These are phyloP conservation scores for Metschnikowia amazonensis DNA, from an alignment of 805 yeast species.

Conservation along the genomic window DNA sequence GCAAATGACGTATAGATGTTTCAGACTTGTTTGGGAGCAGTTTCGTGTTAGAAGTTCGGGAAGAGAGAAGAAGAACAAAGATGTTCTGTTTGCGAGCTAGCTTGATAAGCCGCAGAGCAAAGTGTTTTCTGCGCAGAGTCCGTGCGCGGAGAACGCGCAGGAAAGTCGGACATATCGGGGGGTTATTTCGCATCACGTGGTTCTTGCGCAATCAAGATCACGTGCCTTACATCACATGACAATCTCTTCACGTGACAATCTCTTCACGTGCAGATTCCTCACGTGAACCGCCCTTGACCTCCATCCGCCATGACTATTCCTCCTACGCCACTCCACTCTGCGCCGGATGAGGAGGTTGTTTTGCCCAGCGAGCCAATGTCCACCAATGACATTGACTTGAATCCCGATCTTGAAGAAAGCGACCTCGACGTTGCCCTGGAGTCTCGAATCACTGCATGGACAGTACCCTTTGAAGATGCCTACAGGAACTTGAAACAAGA, in stretches of 20 bases:
- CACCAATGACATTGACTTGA: slow-evolving; percentile 29
- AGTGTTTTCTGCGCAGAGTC: slow-evolving; percentile 2
- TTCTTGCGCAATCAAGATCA: no score
- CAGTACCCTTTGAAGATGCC: slow-evolving; percentile 27
- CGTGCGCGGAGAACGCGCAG: slow-evolving; percentile 2
- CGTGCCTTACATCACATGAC: no score
- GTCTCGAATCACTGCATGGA: slow-evolving; percentile 13
- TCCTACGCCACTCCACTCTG: slow-evolving; percentile 35
- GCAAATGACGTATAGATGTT: not conserved
- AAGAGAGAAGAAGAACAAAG: not conserved
- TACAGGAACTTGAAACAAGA: slow-evolving; percentile 15
- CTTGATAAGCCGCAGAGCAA: slow-evolving; percentile 3
- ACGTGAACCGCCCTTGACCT: slow-evolving; percentile 1
- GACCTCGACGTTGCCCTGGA: slow-evolving; percentile 22
- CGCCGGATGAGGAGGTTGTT: slow-evolving; percentile 31
- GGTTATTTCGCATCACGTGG: no score
- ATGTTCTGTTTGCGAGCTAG: not conserved
- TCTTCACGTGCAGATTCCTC: no score
- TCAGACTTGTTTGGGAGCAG: not conserved
- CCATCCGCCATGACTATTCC: slow-evolving; percentile 18
- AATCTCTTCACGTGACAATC: no score
- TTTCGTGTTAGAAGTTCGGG: not conserved
- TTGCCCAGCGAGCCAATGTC: slow-evolving; percentile 27
- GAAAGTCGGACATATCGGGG: slow-evolving; percentile 4
- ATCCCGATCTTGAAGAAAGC: slow-evolving; percentile 33